Evolutionary conservation across 2,329 filamentous ascomycete genomes (phyloP).

Genomic region (Trichoderma koningii): DNA sequence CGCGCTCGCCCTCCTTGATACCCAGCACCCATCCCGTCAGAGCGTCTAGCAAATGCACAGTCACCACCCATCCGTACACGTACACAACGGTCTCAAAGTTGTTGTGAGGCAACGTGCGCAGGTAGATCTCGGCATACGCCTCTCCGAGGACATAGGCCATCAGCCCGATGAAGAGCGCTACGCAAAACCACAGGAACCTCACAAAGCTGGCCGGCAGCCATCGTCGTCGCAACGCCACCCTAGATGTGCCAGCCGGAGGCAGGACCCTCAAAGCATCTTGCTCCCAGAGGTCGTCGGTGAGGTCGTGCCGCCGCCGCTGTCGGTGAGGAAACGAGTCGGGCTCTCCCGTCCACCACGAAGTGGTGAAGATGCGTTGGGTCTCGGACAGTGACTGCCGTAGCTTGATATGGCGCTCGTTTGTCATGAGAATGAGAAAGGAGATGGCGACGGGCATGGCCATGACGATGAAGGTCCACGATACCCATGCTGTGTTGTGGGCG

Average conservation of each 20-base stretch:
- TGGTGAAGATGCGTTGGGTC: conserved; percentile 67
- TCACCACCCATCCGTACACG: conserved; percentile 70
- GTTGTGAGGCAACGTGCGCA: conserved; percentile 66
- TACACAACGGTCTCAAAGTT: conserved; percentile 68
- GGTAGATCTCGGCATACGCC: conserved; percentile 68
- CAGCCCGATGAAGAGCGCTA: conserved; percentile 62
- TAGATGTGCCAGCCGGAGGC: conserved; percentile 35
- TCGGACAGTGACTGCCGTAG: conserved; percentile 64
- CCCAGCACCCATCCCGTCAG: conserved; percentile 68
- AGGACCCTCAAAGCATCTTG: conserved; percentile 39
- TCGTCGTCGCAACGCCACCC: conserved; percentile 49
- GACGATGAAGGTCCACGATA: conserved; percentile 68
- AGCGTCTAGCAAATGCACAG: conserved; percentile 65
- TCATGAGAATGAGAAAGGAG: conserved; percentile 64
- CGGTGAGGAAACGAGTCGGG: conserved; percentile 50
- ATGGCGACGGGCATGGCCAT: conserved; percentile 70
- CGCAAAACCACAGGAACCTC: conserved; percentile 69
- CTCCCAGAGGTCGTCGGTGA: conserved; percentile 44
- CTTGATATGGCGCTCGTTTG: conserved; percentile 63
- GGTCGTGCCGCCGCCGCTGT: conserved; percentile 46
- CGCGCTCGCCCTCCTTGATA: conserved; percentile 64
- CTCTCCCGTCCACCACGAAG: conserved; percentile 66
- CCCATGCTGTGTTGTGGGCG: conserved; percentile 67
- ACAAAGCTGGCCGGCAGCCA: conserved; percentile 69
- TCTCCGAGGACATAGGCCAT: conserved; percentile 69